Base-by-base conservation (phyloP, 2,329 filamentous ascomycete species). In the Zalaria sp. region DNA sequence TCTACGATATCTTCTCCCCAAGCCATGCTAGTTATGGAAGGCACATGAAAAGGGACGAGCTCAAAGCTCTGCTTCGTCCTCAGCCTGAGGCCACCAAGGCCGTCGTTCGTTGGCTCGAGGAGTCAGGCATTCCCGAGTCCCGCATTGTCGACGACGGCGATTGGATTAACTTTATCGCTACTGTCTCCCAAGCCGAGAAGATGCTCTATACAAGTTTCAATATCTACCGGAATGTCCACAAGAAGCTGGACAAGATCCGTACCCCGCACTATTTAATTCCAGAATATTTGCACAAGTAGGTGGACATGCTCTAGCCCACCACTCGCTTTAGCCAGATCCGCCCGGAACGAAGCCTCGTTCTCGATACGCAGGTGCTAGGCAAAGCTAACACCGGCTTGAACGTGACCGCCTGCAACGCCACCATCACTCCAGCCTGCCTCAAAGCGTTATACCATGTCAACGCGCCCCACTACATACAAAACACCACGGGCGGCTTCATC, bases 1-100 rank as follows among this genome's bases (percentile, higher is more conserved):
- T 79, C 6, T 64, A 78, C 43, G 71, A 77, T 35, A 65, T 82
- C 27, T 79, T 79, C 1, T 75, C 73, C 0, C 79, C 79, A 1
- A 66, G 64, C 27, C 68, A 77, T 49, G 57, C 65, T 2, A 64
- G 60, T 18, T 83, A 83, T 54, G 78, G 79, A 31, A 63, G 69
- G 49, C 74, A 81, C 51, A 59, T 83, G 58, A 75, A 69, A 43
- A 69, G 71, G n/a, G 67, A 77, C 29, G 68, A 81, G 50, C 57
- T 81, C 32, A 69, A 69, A 27, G 59, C 63, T 1, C 64, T 73
- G 42, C 60, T 78, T 34, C 69, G 69, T 11, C 75, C 77, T 0
- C 59, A 64, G 3, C 54, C 61, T 1, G 62, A 67, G 25, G 67
- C 69, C 3, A 67, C 67, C 9, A 53, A 63, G 27, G 62, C 63